Evolutionary conservation across 2,329 filamentous ascomycete species (phyloP).

Genomic region (Westerdykella aurantiaca): DNA sequence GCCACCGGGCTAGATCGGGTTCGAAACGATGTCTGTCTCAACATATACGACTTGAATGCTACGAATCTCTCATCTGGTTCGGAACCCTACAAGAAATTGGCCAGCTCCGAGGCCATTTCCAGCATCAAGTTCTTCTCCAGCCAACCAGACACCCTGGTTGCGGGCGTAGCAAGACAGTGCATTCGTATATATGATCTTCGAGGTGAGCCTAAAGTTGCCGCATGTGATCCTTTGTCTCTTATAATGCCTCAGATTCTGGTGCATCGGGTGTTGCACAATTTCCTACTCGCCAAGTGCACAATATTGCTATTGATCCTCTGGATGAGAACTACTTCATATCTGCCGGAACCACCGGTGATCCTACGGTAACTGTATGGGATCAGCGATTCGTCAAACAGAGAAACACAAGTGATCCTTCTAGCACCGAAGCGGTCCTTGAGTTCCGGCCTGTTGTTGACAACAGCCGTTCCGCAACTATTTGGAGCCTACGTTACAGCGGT

Average conservation of each 20-base stretch:
- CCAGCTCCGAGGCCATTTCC: conserved; percentile 64
- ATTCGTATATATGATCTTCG: conserved; percentile 73
- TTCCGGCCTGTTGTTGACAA: conserved; percentile 51
- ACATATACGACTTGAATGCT: conserved; percentile 71
- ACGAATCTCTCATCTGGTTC: conserved; percentile 48
- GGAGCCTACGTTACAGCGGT: conserved; percentile 58
- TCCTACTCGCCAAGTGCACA: conserved; percentile 57
- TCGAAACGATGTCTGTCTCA: conserved; percentile 73
- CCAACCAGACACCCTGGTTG: conserved; percentile 67
- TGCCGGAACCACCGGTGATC: conserved; percentile 64
- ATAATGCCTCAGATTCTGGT: conserved; percentile 28
- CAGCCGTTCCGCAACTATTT: conserved; percentile 48
- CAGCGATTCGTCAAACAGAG: conserved; percentile 48
- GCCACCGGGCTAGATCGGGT: conserved; percentile 77
- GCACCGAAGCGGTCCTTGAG: conserved; percentile 51
- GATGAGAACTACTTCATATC: conserved; percentile 83
- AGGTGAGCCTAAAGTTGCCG: conserved; percentile 48
- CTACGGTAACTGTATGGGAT: conserved; percentile 73
- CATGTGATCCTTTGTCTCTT: conserved; percentile 4
- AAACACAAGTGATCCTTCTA: conserved; percentile 46
- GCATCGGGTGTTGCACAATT: conserved; percentile 45
- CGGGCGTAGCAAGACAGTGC: conserved; percentile 68
- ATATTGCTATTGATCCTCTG: conserved; percentile 69
- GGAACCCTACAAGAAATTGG: conserved; percentile 53
- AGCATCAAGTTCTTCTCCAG: conserved; percentile 78